Percentiles rank a stretch among this genome's conserved stretches.
Evolutionary conservation across 345 rosid genomes (phyloP).

Genomic region (Populus davidiana): DNA sequence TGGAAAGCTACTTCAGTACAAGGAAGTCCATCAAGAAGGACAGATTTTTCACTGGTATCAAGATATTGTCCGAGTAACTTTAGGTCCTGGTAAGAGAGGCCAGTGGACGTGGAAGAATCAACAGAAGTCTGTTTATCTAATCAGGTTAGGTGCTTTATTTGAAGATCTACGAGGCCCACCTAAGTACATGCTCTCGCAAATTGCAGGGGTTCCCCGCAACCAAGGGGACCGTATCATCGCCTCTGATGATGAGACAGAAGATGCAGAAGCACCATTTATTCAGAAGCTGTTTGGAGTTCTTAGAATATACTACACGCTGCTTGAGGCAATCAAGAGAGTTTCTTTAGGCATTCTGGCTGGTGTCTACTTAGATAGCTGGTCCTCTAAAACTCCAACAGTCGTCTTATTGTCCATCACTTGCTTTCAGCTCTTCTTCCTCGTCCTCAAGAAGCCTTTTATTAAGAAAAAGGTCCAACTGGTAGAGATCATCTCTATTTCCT

Average conservation of each 20-base stretch:
- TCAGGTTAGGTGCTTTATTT: constrained; percentile 66
- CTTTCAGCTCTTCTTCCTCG: constrained; percentile 82
- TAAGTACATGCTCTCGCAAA: constrained; percentile 91
- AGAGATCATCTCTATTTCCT: constrained; percentile 61
- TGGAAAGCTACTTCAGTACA: constrained; percentile 85
- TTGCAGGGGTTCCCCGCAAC: constrained; percentile 45
- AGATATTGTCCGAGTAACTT: constrained; percentile 71
- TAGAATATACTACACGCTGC: constrained; percentile 80
- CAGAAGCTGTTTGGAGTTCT: constrained; percentile 88
- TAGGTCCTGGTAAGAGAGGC: constrained; percentile 93
- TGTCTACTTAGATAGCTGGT: constrained; percentile 44
- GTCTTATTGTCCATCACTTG: constrained; percentile 58
- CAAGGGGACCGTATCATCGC: constrained; percentile 64
- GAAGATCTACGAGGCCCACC: constrained; percentile 96
- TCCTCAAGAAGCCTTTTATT: constrained; percentile 88
- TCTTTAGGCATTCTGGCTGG: constrained; percentile 67
- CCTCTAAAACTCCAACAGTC: constrained; percentile 46
- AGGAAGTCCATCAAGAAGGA: constrained; percentile 90
- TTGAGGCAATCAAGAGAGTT: constrained; percentile 60
- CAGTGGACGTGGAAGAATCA: constrained; percentile 90
- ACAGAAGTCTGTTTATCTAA: constrained; percentile 39
- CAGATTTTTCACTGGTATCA: constrained; percentile 83
- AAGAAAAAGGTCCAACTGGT: constrained; percentile 88
- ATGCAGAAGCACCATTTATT: constrained; percentile 89
- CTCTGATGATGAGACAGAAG: constrained; percentile 92